Base-by-base conservation (phyloP, 768 basidiomycete species). In the Galerina sulciceps region DNA sequence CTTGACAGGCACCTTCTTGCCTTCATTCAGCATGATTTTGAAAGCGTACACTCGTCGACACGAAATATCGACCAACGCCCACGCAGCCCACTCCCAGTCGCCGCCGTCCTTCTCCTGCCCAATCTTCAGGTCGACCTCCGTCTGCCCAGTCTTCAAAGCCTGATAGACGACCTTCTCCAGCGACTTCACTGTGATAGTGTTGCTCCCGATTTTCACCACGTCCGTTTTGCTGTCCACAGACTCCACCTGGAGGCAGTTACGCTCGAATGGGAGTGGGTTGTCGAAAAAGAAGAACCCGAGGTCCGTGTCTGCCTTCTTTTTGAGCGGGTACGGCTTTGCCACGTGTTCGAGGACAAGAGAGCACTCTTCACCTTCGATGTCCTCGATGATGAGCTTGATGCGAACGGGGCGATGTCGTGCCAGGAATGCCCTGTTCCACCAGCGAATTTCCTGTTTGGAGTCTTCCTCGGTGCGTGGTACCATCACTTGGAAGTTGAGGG, bases 31-130 rank as follows among this genome's bases (percentile, higher is more conserved):
- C 35, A 76, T 64, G 34, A 79, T 66, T 58, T 79, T 79, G 68
- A 79, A 72, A 2, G 74, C 77, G 42, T 79, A 79, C 6, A 79
- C 74, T 0, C 73, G 64, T 15, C 71, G 69, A 58, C 77, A 79
- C 15, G 75, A 75, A 23, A 75, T 69, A 53, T 79, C 77, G 23
- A 79, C 67, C 38, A 79, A 63, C 5, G 76, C 77, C 67, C 68
- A 79, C 3, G 71, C 72, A 1, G 65, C 64, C 77, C 77, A 77
- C 48, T 74, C 69, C 74, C 75, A 79, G 22, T 63, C 68, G 0
- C 73, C 72, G 35, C 64, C 51, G 14, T 67, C 61, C 42, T 64
- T 68, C 52, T 73, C 67, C 22, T 62, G 55, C 1, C 73, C 75
- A 17, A 75, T 69, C 22, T 59, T 68, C 35, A 79, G 58, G 37